A percentile compares a stretch with the other conserved stretches of the same genome.
Evolutionary conservation across 2,329 filamentous ascomycete species (phyloP).

Genomic region (Coniella lustricola): DNA sequence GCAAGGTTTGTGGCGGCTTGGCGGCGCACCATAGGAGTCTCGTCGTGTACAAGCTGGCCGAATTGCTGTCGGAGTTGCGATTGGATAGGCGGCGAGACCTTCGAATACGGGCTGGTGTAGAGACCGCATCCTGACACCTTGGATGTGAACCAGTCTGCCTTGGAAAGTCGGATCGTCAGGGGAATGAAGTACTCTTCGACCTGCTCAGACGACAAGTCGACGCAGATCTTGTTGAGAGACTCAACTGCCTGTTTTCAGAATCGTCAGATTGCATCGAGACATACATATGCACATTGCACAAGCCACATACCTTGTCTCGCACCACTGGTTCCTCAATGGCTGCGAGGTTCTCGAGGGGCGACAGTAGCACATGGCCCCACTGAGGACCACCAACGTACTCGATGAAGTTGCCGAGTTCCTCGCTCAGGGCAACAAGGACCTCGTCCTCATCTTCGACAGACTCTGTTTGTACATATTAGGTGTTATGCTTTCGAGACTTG

Average conservation of each 20-base stretch:
- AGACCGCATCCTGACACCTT: conserved; percentile 97
- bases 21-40: conserved; percentile 97
- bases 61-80: conserved; percentile 90
- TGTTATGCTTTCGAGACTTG: conserved; percentile 8
- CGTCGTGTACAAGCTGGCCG: conserved; percentile 87
- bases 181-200: conserved; percentile 97
- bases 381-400: conserved; percentile 95
- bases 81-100: conserved; percentile 80
- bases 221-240: conserved; percentile 98
- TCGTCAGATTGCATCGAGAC: conserved; percentile 10
- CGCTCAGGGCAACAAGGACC: conserved; percentile 91
- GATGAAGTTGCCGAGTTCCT: conserved; percentile 93
- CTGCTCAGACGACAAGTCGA: conserved; percentile 81
- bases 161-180: conserved; percentile 88
- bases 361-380: conserved; percentile 91
- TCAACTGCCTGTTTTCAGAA: conserved; percentile 74
- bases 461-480: conserved; percentile 49
- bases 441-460: conserved; percentile 99
- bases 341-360: conserved; percentile 93
- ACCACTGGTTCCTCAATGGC: conserved; percentile 98
- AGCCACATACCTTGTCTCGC: conserved; percentile 74
- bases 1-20: conserved; percentile 93
- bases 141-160: conserved; percentile 99
- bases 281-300: neutral
- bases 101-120: conserved; percentile 88